These are phyloP conservation scores for Halophytophthora batemanensis DNA, from an alignment of 352 stramenopile genomes.

Conservation along the genomic window DNA sequence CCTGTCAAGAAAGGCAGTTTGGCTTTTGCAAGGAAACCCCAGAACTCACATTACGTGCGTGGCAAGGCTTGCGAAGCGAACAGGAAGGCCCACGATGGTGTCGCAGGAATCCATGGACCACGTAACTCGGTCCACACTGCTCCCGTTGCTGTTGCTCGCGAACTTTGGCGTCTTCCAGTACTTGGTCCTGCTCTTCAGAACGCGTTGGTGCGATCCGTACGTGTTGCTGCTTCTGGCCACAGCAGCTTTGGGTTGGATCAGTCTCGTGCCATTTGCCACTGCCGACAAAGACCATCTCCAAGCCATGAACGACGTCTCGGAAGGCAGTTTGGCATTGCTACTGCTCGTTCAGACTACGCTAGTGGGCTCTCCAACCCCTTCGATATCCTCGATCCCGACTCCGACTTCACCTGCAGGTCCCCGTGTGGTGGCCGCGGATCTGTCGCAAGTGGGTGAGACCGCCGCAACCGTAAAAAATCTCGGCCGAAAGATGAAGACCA, in stretches of 20 bases:
- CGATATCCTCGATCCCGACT: too few species aligned
- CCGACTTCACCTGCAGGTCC: too few species aligned
- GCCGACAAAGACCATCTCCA: constrained; percentile 1
- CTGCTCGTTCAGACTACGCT: constrained; percentile 25
- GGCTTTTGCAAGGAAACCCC: too few species aligned
- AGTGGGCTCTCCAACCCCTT: background rate
- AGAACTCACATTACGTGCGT: too few species aligned
- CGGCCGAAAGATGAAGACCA: too few species aligned
- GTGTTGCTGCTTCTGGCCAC: constrained; percentile 17
- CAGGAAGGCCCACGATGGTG: too few species aligned
- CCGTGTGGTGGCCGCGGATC: too few species aligned
- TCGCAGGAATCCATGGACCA: constrained; percentile 3
- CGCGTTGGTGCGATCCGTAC: constrained; percentile 18
- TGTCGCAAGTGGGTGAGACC: too few species aligned
- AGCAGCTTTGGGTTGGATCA: constrained; percentile 8
- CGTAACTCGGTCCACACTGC: constrained; percentile 9
- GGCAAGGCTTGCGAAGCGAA: too few species aligned
- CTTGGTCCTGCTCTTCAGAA: constrained; percentile 27
- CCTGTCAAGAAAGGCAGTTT: too few species aligned
- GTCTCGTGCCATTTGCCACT: constrained; percentile 20
- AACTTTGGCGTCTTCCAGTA: constrained; percentile 38
- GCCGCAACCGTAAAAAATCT: too few species aligned
- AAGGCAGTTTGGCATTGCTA: constrained; percentile 27
- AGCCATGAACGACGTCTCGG: constrained; percentile 31
- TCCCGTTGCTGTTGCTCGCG: constrained; percentile 23